Evolutionary conservation across 192 early-diverging fungal species (phyloP).

Genomic region (Umbelopsis sp.): DNA sequence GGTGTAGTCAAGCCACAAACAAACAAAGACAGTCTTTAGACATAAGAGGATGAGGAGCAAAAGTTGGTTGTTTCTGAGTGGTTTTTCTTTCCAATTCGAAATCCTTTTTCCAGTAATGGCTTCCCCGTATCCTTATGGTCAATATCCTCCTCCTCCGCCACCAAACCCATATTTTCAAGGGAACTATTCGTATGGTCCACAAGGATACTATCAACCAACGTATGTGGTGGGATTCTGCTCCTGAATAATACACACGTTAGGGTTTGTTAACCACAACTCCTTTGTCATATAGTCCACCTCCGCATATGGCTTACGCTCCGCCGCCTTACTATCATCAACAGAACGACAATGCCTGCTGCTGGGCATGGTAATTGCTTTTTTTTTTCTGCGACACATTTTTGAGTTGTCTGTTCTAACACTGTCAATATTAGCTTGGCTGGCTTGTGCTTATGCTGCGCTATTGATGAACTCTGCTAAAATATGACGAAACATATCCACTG

Average conservation of each 20-base stretch:
- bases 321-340: conserved; percentile 19
- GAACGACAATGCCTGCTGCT: conserved; percentile 30
- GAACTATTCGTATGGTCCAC: conserved; percentile 2
- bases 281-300: conserved; percentile 25
- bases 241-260: no score
- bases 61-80: not conserved
- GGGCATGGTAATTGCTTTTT: conserved; percentile 27
- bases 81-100: not conserved
- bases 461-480: conserved; percentile 4
- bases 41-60: no score
- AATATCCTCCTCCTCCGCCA: conserved; percentile 14
- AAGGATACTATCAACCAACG: conserved; percentile 33
- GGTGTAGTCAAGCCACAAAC: conserved; percentile 12
- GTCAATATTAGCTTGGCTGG: conserved; percentile 4
- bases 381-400: not conserved
- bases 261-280: no score
- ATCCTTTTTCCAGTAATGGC: not conserved
- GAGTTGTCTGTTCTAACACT: not conserved
- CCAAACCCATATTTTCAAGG: conserved; percentile 9
- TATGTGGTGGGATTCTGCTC: conserved; percentile 10
- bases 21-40: not conserved
- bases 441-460: conserved; percentile 9
- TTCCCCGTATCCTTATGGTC: conserved; percentile 8
- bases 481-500: not conserved
- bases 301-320: conserved; percentile 28